Base-by-base conservation (phyloP, 495 filamentous ascomycete species). In the Melanomma pulvis-pyrius region DNA sequence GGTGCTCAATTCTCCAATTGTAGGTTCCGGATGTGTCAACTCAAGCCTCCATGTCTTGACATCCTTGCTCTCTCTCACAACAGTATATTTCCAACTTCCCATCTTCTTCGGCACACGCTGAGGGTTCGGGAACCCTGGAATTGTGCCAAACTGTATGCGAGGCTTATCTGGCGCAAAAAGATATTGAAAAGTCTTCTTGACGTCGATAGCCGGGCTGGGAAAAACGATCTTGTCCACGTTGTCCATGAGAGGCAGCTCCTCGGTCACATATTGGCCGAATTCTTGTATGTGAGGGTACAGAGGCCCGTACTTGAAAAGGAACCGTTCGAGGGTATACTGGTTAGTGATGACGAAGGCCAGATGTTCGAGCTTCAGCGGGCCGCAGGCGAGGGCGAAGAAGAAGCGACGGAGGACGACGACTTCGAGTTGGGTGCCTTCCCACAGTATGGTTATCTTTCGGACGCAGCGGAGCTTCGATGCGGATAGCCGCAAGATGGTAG, bases 151-250 rank as follows among this genome's bases (percentile, higher is more conserved):
- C 19, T 2, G 3, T 1, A 63, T 2, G 21, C 22, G 1, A 6
- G 61, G 61, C 25, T 63, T 63, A n/a, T 63, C 46, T 48, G 61
- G 61, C 28, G 12, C 49, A 24, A 63, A 63, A 1, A 63, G 22
- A 25, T 53, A 24, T 36, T 63, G 61, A 26, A 46, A 63, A 28
- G 47, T 55, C 25, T 32, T 8, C 25, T 63, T 63, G 49, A 2
- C 48, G 12, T 63, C 34, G 9, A 63, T 56, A 2, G 22, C 49
- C 3, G 61, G 61, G 29, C 47, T 63, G 2, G 49, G 22, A 15
- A 63, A 55, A 1, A 63, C 50, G 13, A 56, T 56, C 36, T 63
- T 63, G 19, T 56, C 15, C 21, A 63, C 51, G 46, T 63, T 63
- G 9, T 63, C 49, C 50, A 63, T 26, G 4, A 63, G 21, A 7